Evolutionary conservation across 1,139 yeast genomes (phyloP).

Genomic region (Starmera stellimalicola): DNA sequence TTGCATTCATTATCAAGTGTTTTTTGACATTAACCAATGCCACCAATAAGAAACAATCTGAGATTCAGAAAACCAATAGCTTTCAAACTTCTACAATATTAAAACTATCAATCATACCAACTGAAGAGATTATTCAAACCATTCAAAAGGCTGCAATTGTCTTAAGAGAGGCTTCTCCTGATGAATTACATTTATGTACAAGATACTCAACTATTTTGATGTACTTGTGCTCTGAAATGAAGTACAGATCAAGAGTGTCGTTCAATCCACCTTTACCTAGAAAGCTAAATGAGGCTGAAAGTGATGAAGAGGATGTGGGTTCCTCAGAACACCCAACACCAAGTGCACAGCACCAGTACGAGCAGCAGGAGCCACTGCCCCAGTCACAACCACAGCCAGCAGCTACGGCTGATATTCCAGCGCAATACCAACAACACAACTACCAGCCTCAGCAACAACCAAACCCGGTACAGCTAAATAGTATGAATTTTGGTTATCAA

Average conservation of each 20-base stretch:
- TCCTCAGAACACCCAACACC: background rate
- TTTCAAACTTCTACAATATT: slow-evolving; percentile 36
- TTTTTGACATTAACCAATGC: slow-evolving; percentile 55
- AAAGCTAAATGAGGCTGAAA: slow-evolving; percentile 10
- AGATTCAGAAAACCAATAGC: slow-evolving; percentile 26
- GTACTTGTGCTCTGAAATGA: slow-evolving; percentile 73
- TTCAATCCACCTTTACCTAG: slow-evolving; percentile 16
- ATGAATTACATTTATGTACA: slow-evolving; percentile 75
- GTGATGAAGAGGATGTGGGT: slow-evolving; percentile 8
- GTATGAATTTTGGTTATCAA: slow-evolving; percentile 8
- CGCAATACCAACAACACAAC: slow-evolving; percentile 2
- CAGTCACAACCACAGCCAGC: slow-evolving; percentile 2
- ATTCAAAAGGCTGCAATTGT: slow-evolving; percentile 70
- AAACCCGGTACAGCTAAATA: background rate
- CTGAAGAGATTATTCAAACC: slow-evolving; percentile 58
- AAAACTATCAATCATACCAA: slow-evolving; percentile 54
- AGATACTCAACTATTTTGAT: slow-evolving; percentile 73
- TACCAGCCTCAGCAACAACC: slow-evolving; percentile 9
- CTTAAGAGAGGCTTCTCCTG: slow-evolving; percentile 78
- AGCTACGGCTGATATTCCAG: slow-evolving; percentile 1
- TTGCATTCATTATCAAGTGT: slow-evolving; percentile 83
- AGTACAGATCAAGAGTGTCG: slow-evolving; percentile 22
- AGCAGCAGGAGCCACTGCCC: too few species aligned
- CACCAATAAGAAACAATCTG: slow-evolving; percentile 16
- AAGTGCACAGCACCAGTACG: slow-evolving; percentile 3